Conservation (phyloP, 2,329 filamentous ascomycete species). For the Pseudocercospora cruenta region DNA sequence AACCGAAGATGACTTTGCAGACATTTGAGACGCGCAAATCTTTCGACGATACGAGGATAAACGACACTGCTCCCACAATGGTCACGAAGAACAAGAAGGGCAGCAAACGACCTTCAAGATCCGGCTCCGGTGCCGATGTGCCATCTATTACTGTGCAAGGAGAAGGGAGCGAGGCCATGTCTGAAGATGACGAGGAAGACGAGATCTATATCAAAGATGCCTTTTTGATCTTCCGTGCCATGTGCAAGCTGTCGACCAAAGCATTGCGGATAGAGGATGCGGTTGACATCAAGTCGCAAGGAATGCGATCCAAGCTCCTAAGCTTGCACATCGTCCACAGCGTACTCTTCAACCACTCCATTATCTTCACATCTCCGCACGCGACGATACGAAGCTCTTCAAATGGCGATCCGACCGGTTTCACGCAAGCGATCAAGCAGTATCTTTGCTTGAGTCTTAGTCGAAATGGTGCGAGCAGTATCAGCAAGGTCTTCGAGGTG, state of each 20-base stretch:
- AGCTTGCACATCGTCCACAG: slow-evolving; percentile 95
- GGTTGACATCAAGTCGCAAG: slow-evolving; percentile 87
- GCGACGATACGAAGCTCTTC: slow-evolving; percentile 92
- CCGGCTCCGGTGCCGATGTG: slow-evolving; percentile 50
- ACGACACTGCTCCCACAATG: slow-evolving; percentile 69
- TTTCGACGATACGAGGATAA: slow-evolving; percentile 67
- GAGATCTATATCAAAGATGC: slow-evolving; percentile 97
- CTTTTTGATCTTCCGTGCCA: slow-evolving; percentile 94
- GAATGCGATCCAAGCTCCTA: slow-evolving; percentile 95
- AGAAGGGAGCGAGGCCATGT: slow-evolving; percentile 54
- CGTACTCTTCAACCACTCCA: slow-evolving; percentile 89
- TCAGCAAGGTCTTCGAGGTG: slow-evolving; percentile 90
- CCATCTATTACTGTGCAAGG: slow-evolving; percentile 42
- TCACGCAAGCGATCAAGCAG: slow-evolving; percentile 93
- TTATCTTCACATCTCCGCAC: slow-evolving; percentile 86
- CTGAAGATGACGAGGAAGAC: slow-evolving; percentile 77
- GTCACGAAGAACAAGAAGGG: slow-evolving; percentile 61
- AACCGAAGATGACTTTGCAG: slow-evolving; percentile 66
- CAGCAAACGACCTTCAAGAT: slow-evolving; percentile 38
- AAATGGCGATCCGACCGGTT: slow-evolving; percentile 82
- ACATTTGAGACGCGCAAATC: slow-evolving; percentile 70
- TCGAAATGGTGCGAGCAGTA: slow-evolving; percentile 90
- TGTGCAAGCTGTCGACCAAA: slow-evolving; percentile 97
- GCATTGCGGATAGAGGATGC: slow-evolving; percentile 85
- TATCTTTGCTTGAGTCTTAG: slow-evolving; percentile 95